These are phyloP conservation scores for Blastocystis sp. DNA, from an alignment of 352 stramenopile genomes.

Conservation along the genomic window DNA sequence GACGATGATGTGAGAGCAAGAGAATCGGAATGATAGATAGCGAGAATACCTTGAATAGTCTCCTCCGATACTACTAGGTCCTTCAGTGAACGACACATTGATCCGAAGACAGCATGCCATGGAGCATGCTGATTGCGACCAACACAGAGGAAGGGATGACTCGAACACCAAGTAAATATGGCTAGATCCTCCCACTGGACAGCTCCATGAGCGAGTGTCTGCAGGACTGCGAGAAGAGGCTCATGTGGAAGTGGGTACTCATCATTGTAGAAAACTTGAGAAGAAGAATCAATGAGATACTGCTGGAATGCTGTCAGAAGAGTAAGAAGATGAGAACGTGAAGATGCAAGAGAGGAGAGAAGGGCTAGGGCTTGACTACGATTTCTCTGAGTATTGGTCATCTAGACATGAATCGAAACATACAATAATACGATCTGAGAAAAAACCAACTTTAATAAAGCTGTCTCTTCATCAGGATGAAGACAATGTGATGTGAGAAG, in stretches of 20 bases:
- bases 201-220: background rate
- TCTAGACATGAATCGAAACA: background rate
- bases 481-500: background rate
- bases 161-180: conserved; percentile 15
- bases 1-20: background rate
- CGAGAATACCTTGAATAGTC: background rate
- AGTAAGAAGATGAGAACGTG: background rate
- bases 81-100: background rate
- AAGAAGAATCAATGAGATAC: background rate
- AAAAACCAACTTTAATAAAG: background rate
- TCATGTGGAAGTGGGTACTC: conserved; percentile 25
- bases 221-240: background rate
- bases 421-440: background rate
- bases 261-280: conserved; percentile 34
- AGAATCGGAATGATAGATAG: background rate
- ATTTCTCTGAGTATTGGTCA: background rate
- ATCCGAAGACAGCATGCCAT: background rate
- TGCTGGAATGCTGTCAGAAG: conserved; percentile 11
- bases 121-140: background rate
- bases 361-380: background rate
- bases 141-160: conserved; percentile 23
- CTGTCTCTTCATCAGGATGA: background rate
- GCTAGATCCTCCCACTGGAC: conserved; percentile 25
- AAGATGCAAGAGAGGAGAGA: background rate
- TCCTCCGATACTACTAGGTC: background rate